Evolutionary conservation across 1,284 basidiomycete species (phyloP).

Genomic region (Trametes versicolor): DNA sequence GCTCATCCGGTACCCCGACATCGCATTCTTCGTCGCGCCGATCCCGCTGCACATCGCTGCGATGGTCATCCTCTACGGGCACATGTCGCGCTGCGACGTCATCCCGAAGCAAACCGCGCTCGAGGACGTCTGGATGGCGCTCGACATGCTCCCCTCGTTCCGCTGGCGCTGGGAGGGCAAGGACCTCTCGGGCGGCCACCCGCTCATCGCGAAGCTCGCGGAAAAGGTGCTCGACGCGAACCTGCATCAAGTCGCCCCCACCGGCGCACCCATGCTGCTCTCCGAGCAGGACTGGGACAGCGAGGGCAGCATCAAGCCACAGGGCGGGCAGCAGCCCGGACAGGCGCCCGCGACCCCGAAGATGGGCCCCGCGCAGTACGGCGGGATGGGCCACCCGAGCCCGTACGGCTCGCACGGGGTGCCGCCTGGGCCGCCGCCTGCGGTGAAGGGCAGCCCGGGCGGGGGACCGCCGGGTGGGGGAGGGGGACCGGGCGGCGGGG

Average conservation of each 20-base stretch:
- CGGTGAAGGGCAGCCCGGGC: slow-evolving; percentile 31
- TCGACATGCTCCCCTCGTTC: slow-evolving; percentile 85
- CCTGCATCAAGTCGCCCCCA: slow-evolving; percentile 67
- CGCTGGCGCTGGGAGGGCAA: slow-evolving; percentile 89
- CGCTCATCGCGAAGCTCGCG: slow-evolving; percentile 81
- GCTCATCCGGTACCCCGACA: slow-evolving; percentile 82
- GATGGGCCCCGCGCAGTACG: slow-evolving; percentile 41
- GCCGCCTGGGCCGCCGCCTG: slow-evolving; percentile 5
- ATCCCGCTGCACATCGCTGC: slow-evolving; percentile 87
- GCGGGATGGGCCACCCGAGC: slow-evolving; percentile 21
- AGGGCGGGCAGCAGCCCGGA: slow-evolving; percentile 20
- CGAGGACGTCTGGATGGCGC: slow-evolving; percentile 83
- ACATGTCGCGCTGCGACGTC: slow-evolving; percentile 78
- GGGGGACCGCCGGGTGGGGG: slow-evolving; percentile 1
- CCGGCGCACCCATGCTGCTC: slow-evolving; percentile 65
- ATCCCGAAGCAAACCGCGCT: slow-evolving; percentile 70
- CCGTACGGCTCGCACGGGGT: slow-evolving; percentile 25
- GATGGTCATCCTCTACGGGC: slow-evolving; percentile 87
- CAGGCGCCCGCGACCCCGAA: slow-evolving; percentile 39
- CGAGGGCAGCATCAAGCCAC: slow-evolving; percentile 46
- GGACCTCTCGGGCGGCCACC: slow-evolving; percentile 78
- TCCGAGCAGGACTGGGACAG: slow-evolving; percentile 78
- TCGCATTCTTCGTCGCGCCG: slow-evolving; percentile 86
- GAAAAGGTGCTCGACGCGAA: slow-evolving; percentile 79
- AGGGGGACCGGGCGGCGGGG: slow-evolving; percentile 41